A percentile compares a stretch with the other conserved stretches of the same genome.
Conservation (phyloP, 352 stramenopile genomes). For the Phytophthora vignae region DNA sequence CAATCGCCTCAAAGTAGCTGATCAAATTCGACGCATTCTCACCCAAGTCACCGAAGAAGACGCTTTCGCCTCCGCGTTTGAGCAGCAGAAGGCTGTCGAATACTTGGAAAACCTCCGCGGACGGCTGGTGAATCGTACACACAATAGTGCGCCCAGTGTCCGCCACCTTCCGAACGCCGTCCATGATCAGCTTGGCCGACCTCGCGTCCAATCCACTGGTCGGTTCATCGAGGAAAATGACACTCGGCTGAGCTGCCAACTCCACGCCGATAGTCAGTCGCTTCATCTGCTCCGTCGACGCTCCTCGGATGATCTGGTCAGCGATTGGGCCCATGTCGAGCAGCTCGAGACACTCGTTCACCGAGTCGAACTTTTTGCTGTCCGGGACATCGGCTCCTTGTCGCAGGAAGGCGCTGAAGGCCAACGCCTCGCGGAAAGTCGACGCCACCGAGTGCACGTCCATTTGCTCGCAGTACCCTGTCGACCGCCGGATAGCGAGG, state of each 20-base stretch:
- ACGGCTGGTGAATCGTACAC: slow-evolving; percentile 72
- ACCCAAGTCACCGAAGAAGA: slow-evolving; percentile 65
- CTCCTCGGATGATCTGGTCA: slow-evolving; percentile 53
- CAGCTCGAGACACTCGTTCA: slow-evolving; percentile 53
- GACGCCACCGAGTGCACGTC: slow-evolving; percentile 15
- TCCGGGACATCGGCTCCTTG: slow-evolving; percentile 38
- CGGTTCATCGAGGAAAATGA: slow-evolving; percentile 92
- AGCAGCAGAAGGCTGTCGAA: slow-evolving; percentile 84
- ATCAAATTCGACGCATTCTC: slow-evolving; percentile 41
- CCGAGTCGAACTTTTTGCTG: slow-evolving; percentile 42
- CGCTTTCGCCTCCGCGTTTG: slow-evolving; percentile 48
- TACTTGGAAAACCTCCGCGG: slow-evolving; percentile 75
- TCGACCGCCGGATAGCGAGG: slow-evolving; percentile 47
- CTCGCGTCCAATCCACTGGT: slow-evolving; percentile 90
- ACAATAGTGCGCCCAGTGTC: slow-evolving; percentile 50
- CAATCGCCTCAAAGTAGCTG: slow-evolving; percentile 25
- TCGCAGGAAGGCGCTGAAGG: slow-evolving; percentile 85
- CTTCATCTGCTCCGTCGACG: slow-evolving; percentile 64
- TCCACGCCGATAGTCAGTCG: slow-evolving; percentile 66
- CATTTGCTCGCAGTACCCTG: slow-evolving; percentile 23
- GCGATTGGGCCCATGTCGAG: slow-evolving; percentile 46
- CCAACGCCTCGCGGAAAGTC: slow-evolving; percentile 64
- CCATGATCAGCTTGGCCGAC: slow-evolving; percentile 86
- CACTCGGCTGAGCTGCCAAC: slow-evolving; percentile 85
- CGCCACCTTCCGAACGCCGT: slow-evolving; percentile 90